phyloP scores from a whole-genome alignment of 371 early-diverging fungal species.

The Catenaria anguillulae region DNA sequence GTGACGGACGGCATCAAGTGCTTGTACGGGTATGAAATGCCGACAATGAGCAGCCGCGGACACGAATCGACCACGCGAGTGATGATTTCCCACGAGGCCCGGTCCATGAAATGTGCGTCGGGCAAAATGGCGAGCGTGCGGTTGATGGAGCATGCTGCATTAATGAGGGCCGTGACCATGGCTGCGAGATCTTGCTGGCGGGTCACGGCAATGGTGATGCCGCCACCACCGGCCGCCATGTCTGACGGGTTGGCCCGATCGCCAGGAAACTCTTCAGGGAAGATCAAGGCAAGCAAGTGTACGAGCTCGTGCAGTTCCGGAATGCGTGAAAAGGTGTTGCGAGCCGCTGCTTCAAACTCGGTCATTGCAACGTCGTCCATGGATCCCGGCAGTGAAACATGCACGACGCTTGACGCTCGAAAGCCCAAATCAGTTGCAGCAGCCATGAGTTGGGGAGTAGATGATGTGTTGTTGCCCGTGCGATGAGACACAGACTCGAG shows the following conservation, averaged over 20 bases:
- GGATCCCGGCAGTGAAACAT: not conserved
- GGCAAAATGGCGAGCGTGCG: slow-evolving; percentile 18
- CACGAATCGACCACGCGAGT: slow-evolving; percentile 20
- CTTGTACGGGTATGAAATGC: slow-evolving; percentile 20
- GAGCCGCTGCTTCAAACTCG: too few species aligned
- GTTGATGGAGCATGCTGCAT: slow-evolving; percentile 11
- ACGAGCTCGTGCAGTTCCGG: not conserved
- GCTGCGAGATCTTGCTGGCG: slow-evolving; percentile 11
- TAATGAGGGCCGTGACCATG: slow-evolving; percentile 18
- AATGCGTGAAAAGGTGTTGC: too few species aligned
- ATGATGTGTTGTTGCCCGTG: too few species aligned
- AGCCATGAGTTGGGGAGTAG: not conserved
- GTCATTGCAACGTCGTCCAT: not conserved
- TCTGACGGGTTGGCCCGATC: too few species aligned
- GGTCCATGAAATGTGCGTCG: slow-evolving; percentile 33
- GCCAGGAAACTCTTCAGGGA: not conserved
- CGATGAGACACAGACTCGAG: not conserved
- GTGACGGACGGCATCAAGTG: not conserved
- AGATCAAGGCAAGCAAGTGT: not conserved
- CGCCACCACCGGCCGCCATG: not conserved
- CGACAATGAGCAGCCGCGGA: slow-evolving; percentile 15
- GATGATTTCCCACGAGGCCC: slow-evolving; percentile 25
- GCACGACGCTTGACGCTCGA: not conserved
- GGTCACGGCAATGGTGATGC: too few species aligned
- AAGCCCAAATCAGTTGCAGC: not conserved